Percentiles rank a stretch among this genome's conserved stretches.
These are phyloP conservation scores for Carex myosuroides DNA, from an alignment of 176 grass and related monocot species.

Conservation along the genomic window DNA sequence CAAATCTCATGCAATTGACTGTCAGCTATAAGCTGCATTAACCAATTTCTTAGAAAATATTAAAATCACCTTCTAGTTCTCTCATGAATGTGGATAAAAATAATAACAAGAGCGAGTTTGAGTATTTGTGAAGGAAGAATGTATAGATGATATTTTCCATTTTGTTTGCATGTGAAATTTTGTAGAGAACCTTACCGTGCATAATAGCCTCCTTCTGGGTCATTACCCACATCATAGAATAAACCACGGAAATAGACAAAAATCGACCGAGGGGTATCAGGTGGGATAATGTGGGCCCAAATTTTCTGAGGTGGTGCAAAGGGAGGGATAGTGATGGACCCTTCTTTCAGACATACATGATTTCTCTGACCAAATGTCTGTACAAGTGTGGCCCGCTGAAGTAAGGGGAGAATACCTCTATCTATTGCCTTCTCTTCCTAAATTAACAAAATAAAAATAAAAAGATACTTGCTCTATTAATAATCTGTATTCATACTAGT, in stretches of 20 bases:
- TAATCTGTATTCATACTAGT: neutral
- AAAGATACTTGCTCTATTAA: neutral
- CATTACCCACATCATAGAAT: constrained; percentile 78
- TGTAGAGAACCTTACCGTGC: constrained; percentile 48
- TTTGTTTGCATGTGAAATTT: neutral
- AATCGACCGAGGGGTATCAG: constrained; percentile 70
- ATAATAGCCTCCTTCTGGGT: constrained; percentile 91
- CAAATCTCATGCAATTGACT: neutral
- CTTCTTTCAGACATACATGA: constrained; percentile 89
- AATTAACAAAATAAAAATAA: neutral
- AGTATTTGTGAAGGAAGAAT: neutral
- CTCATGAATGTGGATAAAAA: neutral
- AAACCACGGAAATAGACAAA: constrained; percentile 91
- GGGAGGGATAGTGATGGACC: constrained; percentile 86
- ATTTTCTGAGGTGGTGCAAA: constrained; percentile 88
- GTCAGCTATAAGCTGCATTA: neutral
- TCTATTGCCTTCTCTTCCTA: constrained; percentile 94
- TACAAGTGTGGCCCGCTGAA: constrained; percentile 78
- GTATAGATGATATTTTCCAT: neutral
- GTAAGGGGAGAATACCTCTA: constrained; percentile 72
- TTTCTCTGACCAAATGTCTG: constrained; percentile 96
- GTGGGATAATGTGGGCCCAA: constrained; percentile 64
- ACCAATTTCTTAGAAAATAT: neutral
- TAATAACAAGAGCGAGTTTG: neutral
- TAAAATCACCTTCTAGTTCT: neutral